Evolutionary conservation across 2,329 filamentous ascomycete species (phyloP), one percentile per base, ranked within the genome.

Genomic region (Nigrospora sphaerica): DNA sequence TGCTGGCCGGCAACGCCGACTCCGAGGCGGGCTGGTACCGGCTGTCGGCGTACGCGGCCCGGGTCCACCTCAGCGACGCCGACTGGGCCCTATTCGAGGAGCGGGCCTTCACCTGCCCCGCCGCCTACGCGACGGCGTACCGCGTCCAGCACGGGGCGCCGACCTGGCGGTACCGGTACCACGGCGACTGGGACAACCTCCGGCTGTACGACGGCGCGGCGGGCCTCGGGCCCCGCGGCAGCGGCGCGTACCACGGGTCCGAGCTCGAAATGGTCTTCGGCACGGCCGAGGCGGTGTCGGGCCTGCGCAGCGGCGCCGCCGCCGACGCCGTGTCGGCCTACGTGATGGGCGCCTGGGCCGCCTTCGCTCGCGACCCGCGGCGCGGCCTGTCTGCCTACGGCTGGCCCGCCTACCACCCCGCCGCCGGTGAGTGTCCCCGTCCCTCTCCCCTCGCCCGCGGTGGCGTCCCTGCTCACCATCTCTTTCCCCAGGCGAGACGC

Each of bases 241-340:
- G 69, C 36, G 70, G 71, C 4, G 70, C 72, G 0, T 78, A 75
- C 50, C 74, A 77, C 42, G 74, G 70, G 0, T 63, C 64, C 1
- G 72, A 75, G 32, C 44, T 75, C 43, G 65, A 71, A 47, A 73
- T 74, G 66, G 57, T 74, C 14, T 74, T 74, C 47, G 70, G 70
- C 1, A 67, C 61, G 2, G 66, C 64, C 1, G 58, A 45, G 3
- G 62, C 65, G 19, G 63, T 72, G 36, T 71, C 64, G 37, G 69
- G 67, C 2, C 54, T 72, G 12, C 50, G 58, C 0, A 55, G 62
- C 7, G 55, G 17, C 7, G 12, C 12, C 12, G 12, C 32, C 32
- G 43, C 46, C 7, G 32, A 28, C n/a, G 43, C 16, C 3, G 38
- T 35, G 16, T 44, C 43, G 14, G 33, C 11, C 9, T 46, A 49